Evolutionary conservation across 2,329 filamentous ascomycete species (phyloP), one percentile per base, ranked within the genome.

Genomic region (Pyrenochaeta sp.): DNA sequence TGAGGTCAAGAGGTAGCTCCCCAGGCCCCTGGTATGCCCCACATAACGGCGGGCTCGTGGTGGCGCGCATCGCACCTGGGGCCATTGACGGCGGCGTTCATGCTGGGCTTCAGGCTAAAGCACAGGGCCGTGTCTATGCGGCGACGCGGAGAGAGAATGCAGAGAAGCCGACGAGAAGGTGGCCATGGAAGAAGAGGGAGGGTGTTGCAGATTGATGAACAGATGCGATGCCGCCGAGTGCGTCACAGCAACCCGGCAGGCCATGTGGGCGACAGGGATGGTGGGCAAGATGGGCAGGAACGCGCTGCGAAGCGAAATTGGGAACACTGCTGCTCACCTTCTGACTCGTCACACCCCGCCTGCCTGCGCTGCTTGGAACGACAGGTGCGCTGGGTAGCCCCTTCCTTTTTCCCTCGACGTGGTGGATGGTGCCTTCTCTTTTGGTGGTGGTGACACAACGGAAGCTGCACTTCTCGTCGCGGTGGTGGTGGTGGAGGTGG

Each of bases 211-310:
- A 53, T 64, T 67, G 66, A 73, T 61, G 66, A 68, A 72, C 65
- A 53, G 55, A 52, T 47, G 68, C 62, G 62, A 66, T 62, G 68
- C 62, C 55, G 62, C 27, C 52, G 50, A 58, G 66, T 67, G 68
- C 69, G 65, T 61, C 62, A 58, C 59, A 50, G 49, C 57, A 62
- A 61, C 65, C 66, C 63, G 50, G 64, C 58, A 19, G 32, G 71
- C 73, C 74, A 76, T 74, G 72, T 75, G 72, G 71, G 55, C 32
- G 62, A 59, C 72, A 74, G 67, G 72, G 71, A 74, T 75, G 60
- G 28, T 34, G 57, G 48, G 46, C 42, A 52, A 45, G 40, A 40
- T 56, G 47, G 50, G 54, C 47, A 55, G 61, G 65, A 54, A 66
- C 54, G 61, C 52, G 62, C 56, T 54, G 56, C 57, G 65, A 72